Base-by-base conservation (phyloP, 306 rosid genomes). In the Prunus mira region DNA sequence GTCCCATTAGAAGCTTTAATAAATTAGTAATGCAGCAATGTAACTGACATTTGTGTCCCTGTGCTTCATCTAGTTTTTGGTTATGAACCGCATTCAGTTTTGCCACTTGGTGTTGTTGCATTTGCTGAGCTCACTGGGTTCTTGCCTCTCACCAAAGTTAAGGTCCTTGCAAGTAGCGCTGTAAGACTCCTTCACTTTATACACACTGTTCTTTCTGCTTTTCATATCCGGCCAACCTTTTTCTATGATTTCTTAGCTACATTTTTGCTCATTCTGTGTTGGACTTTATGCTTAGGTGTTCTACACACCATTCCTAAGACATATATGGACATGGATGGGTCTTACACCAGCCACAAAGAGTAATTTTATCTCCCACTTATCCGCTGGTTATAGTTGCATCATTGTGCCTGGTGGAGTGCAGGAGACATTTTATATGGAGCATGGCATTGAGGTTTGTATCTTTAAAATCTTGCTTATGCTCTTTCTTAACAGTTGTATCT, bases 261-360 rank as follows among this genome's bases (percentile, higher is more conserved):
- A 17, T 1, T 65, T 79, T 82, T 75, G 41, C 72, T 52, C 67
- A 63, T 47, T 69, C 45, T 81, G 62, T 77, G 69, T 25, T 38
- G 54, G 30, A 50, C 62, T 17, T 71, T 54, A 62, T 68, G 49
- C 34, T 67, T 75, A 95, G 98, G 84, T 95, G 78, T 95, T 95
- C 77, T 90, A 89, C 62, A 89, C 97, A 28, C 99, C 99, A 11
- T 90, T 95, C 80, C 68, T 95, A 87, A 90, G 99, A 82, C 99
- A 95, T 76, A 84, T 92, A 80, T 92, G 99, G 97, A 92, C 97
- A 65, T 95, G 99, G 99, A 67, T 92, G 88, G 99, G 99, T 75
- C 90, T 95, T 49, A 50, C 92, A 12, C 69, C 99, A 9, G 99
- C 87, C 13, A 47, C 96, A 51, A 95, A 9, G 91, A 87, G 83